These are phyloP conservation scores for thale cress (Arabidopsis thaliana) DNA, from an alignment of 345 rosid species.

Conservation along the genomic window TAIR10.1 NC_003075.7:9889501-9890000, in stretches of 20 bases:
- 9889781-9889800: background rate
- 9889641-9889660: background rate
- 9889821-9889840: slow-evolving; percentile 7
- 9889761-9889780: background rate
- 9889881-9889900: slow-evolving; percentile 32
- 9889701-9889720: background rate
- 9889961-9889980: slow-evolving; percentile 19
- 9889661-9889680: background rate
- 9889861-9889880: slow-evolving; percentile 18
- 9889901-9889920: slow-evolving; percentile 12
- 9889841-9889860: slow-evolving; percentile 19
- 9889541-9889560: too few species aligned
- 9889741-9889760: slow-evolving; percentile 8
- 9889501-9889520: background rate
- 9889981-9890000: background rate
- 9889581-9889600: background rate
- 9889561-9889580: background rate
- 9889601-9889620: background rate
- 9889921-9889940: background rate
- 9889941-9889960: slow-evolving; percentile 33
- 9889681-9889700: background rate
- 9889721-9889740: background rate
- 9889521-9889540: background rate
- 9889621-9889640: background rate
- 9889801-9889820: slow-evolving; percentile 11